Percentiles rank a stretch among this genome's conserved stretches.
phyloP scores from a whole-genome alignment of 805 yeast genomes.

The Kluyveromyces nonfermentans region DNA sequence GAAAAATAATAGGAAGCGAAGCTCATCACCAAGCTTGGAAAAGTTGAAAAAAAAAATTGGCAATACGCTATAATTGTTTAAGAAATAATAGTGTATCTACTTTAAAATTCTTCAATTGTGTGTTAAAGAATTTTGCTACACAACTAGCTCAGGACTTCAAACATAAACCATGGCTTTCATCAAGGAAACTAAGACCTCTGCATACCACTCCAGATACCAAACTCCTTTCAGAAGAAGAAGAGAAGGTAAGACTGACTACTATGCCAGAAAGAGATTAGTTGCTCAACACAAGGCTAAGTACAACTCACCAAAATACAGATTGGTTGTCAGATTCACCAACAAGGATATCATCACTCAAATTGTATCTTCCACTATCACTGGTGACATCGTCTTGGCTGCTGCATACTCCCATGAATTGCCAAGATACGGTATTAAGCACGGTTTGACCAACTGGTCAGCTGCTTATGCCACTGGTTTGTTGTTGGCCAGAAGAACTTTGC shows the following conservation, averaged over 20 bases:
- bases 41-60: background rate
- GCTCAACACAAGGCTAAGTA: constrained; percentile 99
- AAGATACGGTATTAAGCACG: constrained; percentile 93
- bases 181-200: constrained; percentile 66
- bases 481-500: constrained; percentile 97
- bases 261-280: constrained; percentile 99
- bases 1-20: background rate
- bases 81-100: too few relatives aligned
- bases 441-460: constrained; percentile 99
- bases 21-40: background rate
- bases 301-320: constrained; percentile 99
- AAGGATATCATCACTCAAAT: constrained; percentile 98
- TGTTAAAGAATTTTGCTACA: background rate
- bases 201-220: constrained; percentile 99
- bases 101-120: background rate
- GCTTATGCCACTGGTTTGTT: constrained; percentile 98
- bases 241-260: constrained; percentile 99
- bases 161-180: constrained; percentile 61
- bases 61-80: too few relatives aligned
- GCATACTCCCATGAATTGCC: constrained; percentile 99
- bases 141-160: constrained; percentile 3
- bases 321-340: constrained; percentile 99
- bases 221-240: constrained; percentile 99
- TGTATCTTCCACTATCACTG: constrained; percentile 91
- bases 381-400: constrained; percentile 92